Evolutionary conservation across 352 stramenopile genomes (phyloP), one percentile per base, ranked within the genome.

Genomic region (Phytopythium mirpurense): DNA sequence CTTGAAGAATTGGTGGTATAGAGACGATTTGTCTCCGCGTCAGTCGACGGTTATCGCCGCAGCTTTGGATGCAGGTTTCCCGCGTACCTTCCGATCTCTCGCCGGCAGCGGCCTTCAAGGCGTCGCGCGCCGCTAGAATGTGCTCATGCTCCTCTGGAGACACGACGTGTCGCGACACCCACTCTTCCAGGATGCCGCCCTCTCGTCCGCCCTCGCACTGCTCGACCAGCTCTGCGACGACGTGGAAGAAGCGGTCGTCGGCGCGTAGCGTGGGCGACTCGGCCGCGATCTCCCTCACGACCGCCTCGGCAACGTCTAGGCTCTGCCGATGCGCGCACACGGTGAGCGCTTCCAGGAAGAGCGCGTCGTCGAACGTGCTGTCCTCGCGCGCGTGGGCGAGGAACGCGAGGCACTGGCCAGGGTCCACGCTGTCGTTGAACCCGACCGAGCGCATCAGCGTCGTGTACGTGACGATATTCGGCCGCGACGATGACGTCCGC

Each of bases 401-500:
- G 50, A 89, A 79, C 14, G 47, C 49, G 26, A 86, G 26, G 42
- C 74, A 86, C 27, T 80, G 62, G 2, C 62, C 55, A 23, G 54
- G 40, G 11, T 47, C 51, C 24, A 87, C 62, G 2, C 35, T 51
- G 6, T 83, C 67, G 43, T 54, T 76, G 49, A 73, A 49, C 10
- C 69, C 68, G 8, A 88, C 47, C 0, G 72, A 70, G 21, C 80
- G 74, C 26, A 88, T 68, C 27, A 90, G 57, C 27, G 77, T 90
- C 29, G 78, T 89, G 49, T 84, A 88, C 12, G 80, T 91, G 35
- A 91, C 77, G 34, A 91, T 83, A 29, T 88, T 91, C 2, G 77
- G 80, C 26, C 73, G 68, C 11, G 79, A 86, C 26, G 60, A 72
- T 26, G 77, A 78, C 40, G 42, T 27, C n/a, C 71, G 67, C 80